Evolutionary conservation across 495 filamentous ascomycete species (phyloP).

Genomic region (Amniculicola lignicola): DNA sequence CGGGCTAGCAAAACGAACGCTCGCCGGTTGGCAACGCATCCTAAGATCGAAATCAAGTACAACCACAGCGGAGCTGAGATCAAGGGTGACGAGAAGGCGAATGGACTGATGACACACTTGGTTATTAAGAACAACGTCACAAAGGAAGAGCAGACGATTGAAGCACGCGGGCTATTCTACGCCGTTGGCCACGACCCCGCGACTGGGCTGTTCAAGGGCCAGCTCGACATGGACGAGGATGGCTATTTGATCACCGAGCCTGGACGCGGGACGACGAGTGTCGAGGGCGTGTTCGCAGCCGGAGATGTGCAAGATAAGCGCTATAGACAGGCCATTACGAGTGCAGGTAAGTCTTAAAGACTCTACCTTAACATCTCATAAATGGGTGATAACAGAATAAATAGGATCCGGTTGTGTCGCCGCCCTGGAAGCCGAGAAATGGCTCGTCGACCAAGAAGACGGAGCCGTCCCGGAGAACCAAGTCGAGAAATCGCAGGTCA

Average conservation of each 20-base stretch:
- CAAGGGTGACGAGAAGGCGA: constrained; percentile 70
- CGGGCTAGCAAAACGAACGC: constrained; percentile 91
- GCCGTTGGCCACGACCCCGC: constrained; percentile 96
- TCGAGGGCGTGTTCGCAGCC: constrained; percentile 92
- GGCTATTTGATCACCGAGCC: constrained; percentile 86
- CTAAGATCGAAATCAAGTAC: constrained; percentile 85
- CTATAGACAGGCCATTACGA: constrained; percentile 96
- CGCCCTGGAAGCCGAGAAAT: constrained; percentile 92
- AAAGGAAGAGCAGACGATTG: constrained; percentile 73
- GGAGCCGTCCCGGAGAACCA: constrained; percentile 43
- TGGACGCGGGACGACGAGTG: constrained; percentile 81
- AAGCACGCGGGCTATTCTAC: constrained; percentile 94
- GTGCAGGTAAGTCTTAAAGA: constrained; percentile 68
- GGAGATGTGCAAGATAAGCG: constrained; percentile 98
- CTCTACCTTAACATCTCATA: not conserved
- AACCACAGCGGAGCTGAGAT: constrained; percentile 79
- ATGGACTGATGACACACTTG: constrained; percentile 79
- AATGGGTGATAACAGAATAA: constrained; percentile 38
- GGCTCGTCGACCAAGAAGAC: constrained; percentile 68
- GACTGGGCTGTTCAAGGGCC: constrained; percentile 76
- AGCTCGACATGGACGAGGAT: constrained; percentile 81
- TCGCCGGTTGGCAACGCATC: constrained; percentile 71
- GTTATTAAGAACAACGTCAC: constrained; percentile 73
- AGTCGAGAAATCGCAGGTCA: constrained; percentile 47
- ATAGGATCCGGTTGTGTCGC: constrained; percentile 90